Base-by-base conservation (phyloP, 257 asterid genomes). In the Voacanga thouarsii region DNA sequence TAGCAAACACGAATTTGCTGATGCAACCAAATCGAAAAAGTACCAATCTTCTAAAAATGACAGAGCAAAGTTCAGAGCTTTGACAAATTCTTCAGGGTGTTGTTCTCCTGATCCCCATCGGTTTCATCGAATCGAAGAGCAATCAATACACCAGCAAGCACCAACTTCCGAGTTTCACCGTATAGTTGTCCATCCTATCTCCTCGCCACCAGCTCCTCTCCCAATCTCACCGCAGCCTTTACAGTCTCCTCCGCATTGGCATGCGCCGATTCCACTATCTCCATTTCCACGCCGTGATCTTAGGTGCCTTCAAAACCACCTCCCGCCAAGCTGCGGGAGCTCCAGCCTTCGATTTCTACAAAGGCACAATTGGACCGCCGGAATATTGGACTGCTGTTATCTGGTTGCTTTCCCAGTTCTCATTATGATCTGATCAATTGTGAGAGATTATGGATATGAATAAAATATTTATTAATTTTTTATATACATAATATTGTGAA, bases 171-270 rank as follows among this genome's bases (percentile, higher is more conserved):
- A 23, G 87, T 89, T 12, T 71, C 86, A 8, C 86, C 84, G 39
- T 92, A 90, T 15, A 77, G 75, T 6, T 77, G 33, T 12, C 94
- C 94, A 21, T 86, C 82, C 94, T 93, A 90, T 11, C 82, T 87
- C 83, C 86, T 87, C 53, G 37, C 57, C 82, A 81, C 82, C 84
- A 92, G 69, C 71, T 85, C 87, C 84, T 51, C 80, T 77, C 91
- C 92, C 28, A 90, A 72, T 74, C 49, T 71, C 79, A 68, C 82
- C 71, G 96, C 93, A 9, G 91, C 92, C 59, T 79, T 87, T 79
- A 89, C 75, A 5, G 93, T 89, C 87, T 75, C 90, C 80, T 82
- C 87, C 21, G 51, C 94, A 30, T 87, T 64, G 3, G 51, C 88
- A 30, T 86, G 84, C 6, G 82, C 91, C 24, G 87, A 84, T 73